Evolutionary conservation across 495 filamentous ascomycete species (phyloP), one percentile per base, ranked within the genome.

Genomic region (Sordaria brevicollis): DNA sequence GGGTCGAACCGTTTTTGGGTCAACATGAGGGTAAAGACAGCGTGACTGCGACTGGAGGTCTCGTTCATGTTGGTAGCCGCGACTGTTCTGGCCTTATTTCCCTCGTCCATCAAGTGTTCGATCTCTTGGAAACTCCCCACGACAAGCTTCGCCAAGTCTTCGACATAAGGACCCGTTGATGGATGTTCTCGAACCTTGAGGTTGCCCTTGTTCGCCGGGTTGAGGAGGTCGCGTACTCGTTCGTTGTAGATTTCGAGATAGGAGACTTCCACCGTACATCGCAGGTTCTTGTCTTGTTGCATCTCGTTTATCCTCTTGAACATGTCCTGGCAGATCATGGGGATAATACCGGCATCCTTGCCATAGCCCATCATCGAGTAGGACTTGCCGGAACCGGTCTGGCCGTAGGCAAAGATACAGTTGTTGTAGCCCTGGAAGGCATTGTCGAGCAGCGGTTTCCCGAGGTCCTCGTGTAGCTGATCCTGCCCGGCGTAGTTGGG

Each of bases 331-430:
- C 96, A 99, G 80, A 99, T 98, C 72, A 87, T 90, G n/a, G 96
- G 96, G 71, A 99, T 98, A 65, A 99, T 94, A 82, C 96, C 96
- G 65, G 91, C 88, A 74, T 98, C 96, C 79, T 94, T 90, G 68
- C 96, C 95, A 82, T 98, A 98, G 25, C 95, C 95, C 96, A 98
- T 98, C 96, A 99, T 99, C 66, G 93, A 97, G 77, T 99, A 98
- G 31, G 93, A 96, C 80, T 99, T 99, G 76, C 96, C 96, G 19
- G 94, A 97, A 71, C 96, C 96, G 10, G 96, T 99, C 81, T 99
- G 96, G 43, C 96, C 96, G 77, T 99, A 99, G 4, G 96, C 96
- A 81, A 99, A 99, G 76, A 99, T 99, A 85, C 96, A 99, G 80
- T 98, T 98, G 83, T 99, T 99, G 83, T 97, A 99, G 34, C 96